phyloP scores from a whole-genome alignment of 495 filamentous ascomycete species.

The Hyphodiscus hymeniophilus region DNA sequence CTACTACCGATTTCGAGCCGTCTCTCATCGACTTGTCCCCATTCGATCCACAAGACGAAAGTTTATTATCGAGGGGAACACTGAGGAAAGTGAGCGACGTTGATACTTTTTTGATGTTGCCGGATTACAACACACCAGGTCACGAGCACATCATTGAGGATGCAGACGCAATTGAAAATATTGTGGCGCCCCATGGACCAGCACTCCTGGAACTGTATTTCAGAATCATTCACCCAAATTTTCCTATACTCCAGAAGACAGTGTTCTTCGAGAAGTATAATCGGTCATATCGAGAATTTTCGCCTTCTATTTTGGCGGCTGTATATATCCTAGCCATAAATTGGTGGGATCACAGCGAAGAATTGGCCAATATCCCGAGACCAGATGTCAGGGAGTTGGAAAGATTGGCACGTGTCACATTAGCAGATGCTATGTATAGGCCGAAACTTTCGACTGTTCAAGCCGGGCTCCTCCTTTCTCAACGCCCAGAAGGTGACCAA shows the following conservation, averaged over 20 bases:
- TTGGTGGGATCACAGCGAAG: slow-evolving; percentile 73
- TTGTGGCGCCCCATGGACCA: slow-evolving; percentile 75
- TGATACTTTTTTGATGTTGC: slow-evolving; percentile 77
- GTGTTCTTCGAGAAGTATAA: slow-evolving; percentile 81
- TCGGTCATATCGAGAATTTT: slow-evolving; percentile 66
- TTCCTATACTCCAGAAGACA: slow-evolving; percentile 82
- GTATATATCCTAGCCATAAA: slow-evolving; percentile 88
- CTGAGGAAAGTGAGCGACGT: slow-evolving; percentile 73
- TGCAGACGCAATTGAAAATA: slow-evolving; percentile 69
- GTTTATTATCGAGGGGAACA: slow-evolving; percentile 54
- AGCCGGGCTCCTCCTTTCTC: slow-evolving; percentile 80
- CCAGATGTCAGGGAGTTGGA: slow-evolving; percentile 73
- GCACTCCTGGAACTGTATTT: slow-evolving; percentile 84
- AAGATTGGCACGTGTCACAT: slow-evolving; percentile 60
- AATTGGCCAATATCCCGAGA: slow-evolving; percentile 52
- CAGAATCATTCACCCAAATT: slow-evolving; percentile 76
- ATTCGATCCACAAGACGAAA: slow-evolving; percentile 66
- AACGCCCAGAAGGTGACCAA: slow-evolving; percentile 78
- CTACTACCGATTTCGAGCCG: slow-evolving; percentile 66
- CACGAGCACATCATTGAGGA: slow-evolving; percentile 55
- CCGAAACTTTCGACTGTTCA: slow-evolving; percentile 93
- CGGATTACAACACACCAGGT: slow-evolving; percentile 53
- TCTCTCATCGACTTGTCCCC: slow-evolving; percentile 62
- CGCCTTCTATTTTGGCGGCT: slow-evolving; percentile 76
- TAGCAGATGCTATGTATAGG: slow-evolving; percentile 69